These are phyloP conservation scores for Sporothrix mexicana DNA, from an alignment of 2,329 filamentous ascomycete genomes.

Conservation along the genomic window DNA sequence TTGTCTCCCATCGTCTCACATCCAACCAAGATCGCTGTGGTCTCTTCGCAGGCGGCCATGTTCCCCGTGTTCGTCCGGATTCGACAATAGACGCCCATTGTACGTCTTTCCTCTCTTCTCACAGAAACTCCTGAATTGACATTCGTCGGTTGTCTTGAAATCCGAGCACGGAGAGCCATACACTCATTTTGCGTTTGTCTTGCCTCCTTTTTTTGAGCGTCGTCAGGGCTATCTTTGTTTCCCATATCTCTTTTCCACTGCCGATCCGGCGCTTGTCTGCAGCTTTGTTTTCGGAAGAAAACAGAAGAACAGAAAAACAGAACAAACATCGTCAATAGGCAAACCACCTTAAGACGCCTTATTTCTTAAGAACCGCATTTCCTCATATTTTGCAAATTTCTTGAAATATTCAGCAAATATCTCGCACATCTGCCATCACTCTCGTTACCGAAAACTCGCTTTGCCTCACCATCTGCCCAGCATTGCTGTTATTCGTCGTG, in stretches of 20 bases:
- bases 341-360: neutral
- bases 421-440: neutral
- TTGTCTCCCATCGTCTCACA: neutral
- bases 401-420: neutral
- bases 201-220: neutral
- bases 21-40: constrained; percentile 6
- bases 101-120: neutral
- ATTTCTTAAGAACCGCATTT: constrained; percentile 22
- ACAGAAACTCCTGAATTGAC: neutral
- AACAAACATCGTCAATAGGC: neutral
- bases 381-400: neutral
- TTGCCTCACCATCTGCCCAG: neutral
- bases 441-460: constrained; percentile 15
- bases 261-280: constrained; percentile 26
- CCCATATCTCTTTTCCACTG: neutral
- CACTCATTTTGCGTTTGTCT: neutral
- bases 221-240: constrained; percentile 4
- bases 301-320: neutral
- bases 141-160: constrained; percentile 3
- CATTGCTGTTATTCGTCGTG: neutral
- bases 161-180: constrained; percentile 25
- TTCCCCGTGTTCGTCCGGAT: constrained; percentile 13
- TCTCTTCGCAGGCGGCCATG: constrained; percentile 26
- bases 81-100: constrained; percentile 19
- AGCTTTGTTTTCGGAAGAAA: neutral